A percentile compares a stretch with the other conserved stretches of the same genome.
These are phyloP conservation scores for Gossypium longicalyx DNA, from an alignment of 345 rosid species.

Conservation along the genomic window DNA sequence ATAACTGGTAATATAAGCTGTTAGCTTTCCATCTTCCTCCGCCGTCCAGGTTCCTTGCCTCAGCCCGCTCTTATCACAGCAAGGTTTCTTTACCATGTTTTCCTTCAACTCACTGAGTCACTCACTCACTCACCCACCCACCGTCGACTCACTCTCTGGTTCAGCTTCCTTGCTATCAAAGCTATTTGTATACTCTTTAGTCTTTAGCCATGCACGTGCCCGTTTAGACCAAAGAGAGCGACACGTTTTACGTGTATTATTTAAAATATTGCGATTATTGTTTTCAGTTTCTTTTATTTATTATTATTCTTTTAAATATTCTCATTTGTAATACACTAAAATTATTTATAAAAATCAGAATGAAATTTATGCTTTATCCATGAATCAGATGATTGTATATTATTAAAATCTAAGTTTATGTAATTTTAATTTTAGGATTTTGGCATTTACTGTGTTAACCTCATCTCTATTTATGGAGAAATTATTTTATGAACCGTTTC, in stretches of 20 bases:
- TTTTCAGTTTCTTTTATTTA: too few species aligned
- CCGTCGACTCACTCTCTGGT: neutral
- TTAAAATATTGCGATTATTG: neutral
- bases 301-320: too few species aligned
- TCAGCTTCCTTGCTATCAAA: neutral
- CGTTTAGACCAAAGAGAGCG: slow-evolving; percentile 21
- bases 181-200: slow-evolving; percentile 17
- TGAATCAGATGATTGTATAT: too few species aligned
- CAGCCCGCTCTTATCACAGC: slow-evolving; percentile 36
- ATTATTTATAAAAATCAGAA: too few species aligned
- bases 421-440: too few species aligned
- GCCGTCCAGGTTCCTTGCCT: slow-evolving; percentile 61
- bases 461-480: too few species aligned
- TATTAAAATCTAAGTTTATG: too few species aligned
- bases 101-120: neutral
- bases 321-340: too few species aligned
- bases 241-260: neutral
- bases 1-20: slow-evolving; percentile 38
- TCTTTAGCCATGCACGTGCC: too few species aligned
- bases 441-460: too few species aligned
- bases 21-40: slow-evolving; percentile 51
- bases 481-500: too few species aligned
- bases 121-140: neutral
- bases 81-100: slow-evolving; percentile 48
- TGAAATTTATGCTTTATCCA: too few species aligned